Evolutionary conservation across 2,329 filamentous ascomycete species (phyloP), one percentile per base, ranked within the genome.

Genomic region (Annulohypoxylon truncatum): DNA sequence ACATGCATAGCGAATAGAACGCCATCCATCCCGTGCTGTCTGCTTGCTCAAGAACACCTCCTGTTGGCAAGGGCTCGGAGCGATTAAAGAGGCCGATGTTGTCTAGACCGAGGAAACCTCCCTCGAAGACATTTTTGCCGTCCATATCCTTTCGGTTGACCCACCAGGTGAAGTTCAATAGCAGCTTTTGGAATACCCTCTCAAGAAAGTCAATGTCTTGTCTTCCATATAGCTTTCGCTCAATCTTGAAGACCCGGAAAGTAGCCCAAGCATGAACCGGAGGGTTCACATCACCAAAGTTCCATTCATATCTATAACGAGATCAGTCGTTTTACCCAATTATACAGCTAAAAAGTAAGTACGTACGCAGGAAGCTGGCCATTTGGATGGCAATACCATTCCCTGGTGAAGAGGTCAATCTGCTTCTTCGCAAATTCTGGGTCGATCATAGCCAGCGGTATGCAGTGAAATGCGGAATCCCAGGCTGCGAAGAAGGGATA

Each of bases 1-100:
- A 85, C 95, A 98, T 98, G 81, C 90, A 94, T 68, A 98, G 82
- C 75, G 92, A 97, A 83, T 97, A 98, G 79, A 98, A 98, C 8
- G 93, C 95, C 95, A 98, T 98, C 95, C 95, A 98, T 29, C 95
- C 95, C 8, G 95, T 98, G 77, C 94, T 97, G 83, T 98, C 95
- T 15, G 96, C 96, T 81, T 98, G 95, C 79, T 98, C 95, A 7
- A 98, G 87, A 2, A 94, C 90, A 80, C 96, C 95, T 29, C 95
- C 95, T 0, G 96, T 98, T 0, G 95, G 95, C 38, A 98, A 82
- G 24, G 96, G 94, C 78, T 98, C 95, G 0, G 95, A 98, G 47
- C 95, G 92, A 80, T 98, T 98, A 87, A 98, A 98, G 33, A 98
- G 82, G 57, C 96, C 96, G 78, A 98, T 98, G 77, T 98, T 98